Conservation (phyloP, 116 monocot species). For the Dioscorea cayenensis region DNA sequence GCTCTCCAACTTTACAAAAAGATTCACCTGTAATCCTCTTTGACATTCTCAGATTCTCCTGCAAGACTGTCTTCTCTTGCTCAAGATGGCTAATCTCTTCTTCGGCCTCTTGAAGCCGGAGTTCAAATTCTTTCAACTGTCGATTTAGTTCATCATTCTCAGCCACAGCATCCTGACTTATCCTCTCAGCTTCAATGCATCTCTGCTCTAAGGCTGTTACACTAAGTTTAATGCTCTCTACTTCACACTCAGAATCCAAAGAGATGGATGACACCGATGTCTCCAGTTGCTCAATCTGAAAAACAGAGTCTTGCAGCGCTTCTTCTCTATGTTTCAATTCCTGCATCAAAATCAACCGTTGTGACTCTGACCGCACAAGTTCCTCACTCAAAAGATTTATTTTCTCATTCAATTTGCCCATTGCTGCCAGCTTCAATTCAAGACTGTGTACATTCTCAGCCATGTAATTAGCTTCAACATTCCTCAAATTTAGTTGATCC, state of each 20-base stretch:
- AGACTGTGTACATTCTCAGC: slow-evolving; percentile 53
- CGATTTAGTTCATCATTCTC: slow-evolving; percentile 24
- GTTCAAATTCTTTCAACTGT: slow-evolving; percentile 24
- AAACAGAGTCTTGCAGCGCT: slow-evolving; percentile 38
- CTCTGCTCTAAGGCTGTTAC: slow-evolving; percentile 53
- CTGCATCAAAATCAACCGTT: slow-evolving; percentile 26
- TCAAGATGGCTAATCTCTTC: slow-evolving; percentile 32
- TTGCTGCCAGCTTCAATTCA: slow-evolving; percentile 46
- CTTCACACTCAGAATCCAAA: slow-evolving; percentile 73
- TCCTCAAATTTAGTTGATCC: slow-evolving; percentile 55
- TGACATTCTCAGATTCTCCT: slow-evolving; percentile 16
- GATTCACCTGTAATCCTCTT: slow-evolving; percentile 18
- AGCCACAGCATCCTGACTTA: slow-evolving; percentile 27
- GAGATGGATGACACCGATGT: slow-evolving; percentile 26
- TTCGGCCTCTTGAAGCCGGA: slow-evolving; percentile 32
- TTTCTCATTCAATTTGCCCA: slow-evolving; percentile 28
- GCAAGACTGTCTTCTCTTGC: slow-evolving; percentile 39
- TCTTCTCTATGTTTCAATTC: slow-evolving; percentile 47
- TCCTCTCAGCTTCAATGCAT: slow-evolving; percentile 51
- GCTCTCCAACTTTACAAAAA: slow-evolving; percentile 26
- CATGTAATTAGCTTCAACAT: slow-evolving; percentile 46
- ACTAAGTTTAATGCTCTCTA: slow-evolving; percentile 83
- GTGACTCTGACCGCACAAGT: slow-evolving; percentile 36
- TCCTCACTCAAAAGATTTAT: slow-evolving; percentile 31
- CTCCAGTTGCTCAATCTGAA: slow-evolving; percentile 58